Evolutionary conservation across 192 early-diverging fungal genomes (phyloP).

Genomic region (Geranomyces variabilis): DNA sequence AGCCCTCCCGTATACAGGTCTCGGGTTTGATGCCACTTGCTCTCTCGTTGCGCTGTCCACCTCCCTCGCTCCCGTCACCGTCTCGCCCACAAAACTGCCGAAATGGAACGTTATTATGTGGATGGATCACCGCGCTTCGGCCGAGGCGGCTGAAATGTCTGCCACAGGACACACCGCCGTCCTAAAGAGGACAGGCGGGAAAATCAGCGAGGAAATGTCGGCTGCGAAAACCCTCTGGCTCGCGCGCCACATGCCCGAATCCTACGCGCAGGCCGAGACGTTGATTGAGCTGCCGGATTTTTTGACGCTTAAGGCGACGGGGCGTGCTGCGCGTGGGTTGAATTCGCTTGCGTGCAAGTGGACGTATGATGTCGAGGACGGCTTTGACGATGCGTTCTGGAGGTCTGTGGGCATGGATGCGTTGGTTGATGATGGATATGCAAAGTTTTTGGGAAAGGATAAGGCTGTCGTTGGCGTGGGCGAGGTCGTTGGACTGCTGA

Average conservation of each 20-base stretch:
- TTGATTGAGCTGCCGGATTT: constrained; percentile 78
- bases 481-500: constrained; percentile 58
- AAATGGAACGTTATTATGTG: constrained; percentile 53
- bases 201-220: constrained; percentile 71
- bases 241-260: constrained; percentile 25
- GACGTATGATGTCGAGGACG: constrained; percentile 54
- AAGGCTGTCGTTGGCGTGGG: constrained; percentile 50
- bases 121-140: constrained; percentile 71
- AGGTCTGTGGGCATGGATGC: constrained; percentile 56
- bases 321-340: constrained; percentile 48
- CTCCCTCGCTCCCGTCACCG: constrained; percentile 49
- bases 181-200: constrained; percentile 66
- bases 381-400: constrained; percentile 64
- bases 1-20: constrained; percentile 47
- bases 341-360: constrained; percentile 77
- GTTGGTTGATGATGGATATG: constrained; percentile 50
- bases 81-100: constrained; percentile 50
- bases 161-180: constrained; percentile 57
- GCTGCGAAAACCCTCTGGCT: constrained; percentile 78
- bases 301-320: constrained; percentile 69
- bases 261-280: constrained; percentile 30
- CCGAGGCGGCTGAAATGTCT: constrained; percentile 65
- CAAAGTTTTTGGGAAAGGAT: constrained; percentile 48
- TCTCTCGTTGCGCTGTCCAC: constrained; percentile 64
- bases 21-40: constrained; percentile 83